Base-by-base conservation (phyloP, 129 eudicot genomes). In the Pseudognaphalium luteoalbum region DNA sequence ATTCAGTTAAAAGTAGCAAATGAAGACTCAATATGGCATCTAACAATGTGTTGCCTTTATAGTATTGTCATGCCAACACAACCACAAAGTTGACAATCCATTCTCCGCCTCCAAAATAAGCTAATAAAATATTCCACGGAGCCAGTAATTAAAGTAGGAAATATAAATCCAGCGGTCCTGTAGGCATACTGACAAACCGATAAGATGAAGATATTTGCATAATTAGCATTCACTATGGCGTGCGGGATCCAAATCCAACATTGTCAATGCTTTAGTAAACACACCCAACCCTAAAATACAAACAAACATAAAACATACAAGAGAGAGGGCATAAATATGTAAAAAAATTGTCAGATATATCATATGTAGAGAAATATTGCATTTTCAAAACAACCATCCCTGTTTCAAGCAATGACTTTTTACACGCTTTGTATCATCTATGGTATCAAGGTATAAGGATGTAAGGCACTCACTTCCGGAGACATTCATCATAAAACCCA, bases 401-500 rank as follows among this genome's bases (percentile, higher is more conserved):
- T 29, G 69, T 37, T 74, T 20, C 37, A 74, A 34, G 37, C 12
- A 60, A 61, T 17, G 16, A 56, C 22, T 12, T 73, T 62, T 32
- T 50, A 70, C 15, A 44, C 3, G 32, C 19, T 37, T 57, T 9
- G 77, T 59, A 14, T 35, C 10, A 35, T 9, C 25, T 73, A 59
- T 15, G 33, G 25, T 59, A 35, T 29, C 19, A 56, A 9, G 12
- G 12, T 28, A 68, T 33, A 61, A 71, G 71, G 39, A 29, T 78
- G 30, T 32, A 70, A 62, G 71, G 73, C 25, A 86, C 96, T 90
- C 84, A 90, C 96, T 90, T 90, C 76, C 91, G 88, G 41, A 90
- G 87, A 82, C 96, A 90, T 85, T 90, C 96, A 81, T 90, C 96
- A 80, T 90, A 90, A 76, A 90, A 90, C 25, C 96, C 96, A 76